phyloP scores from a whole-genome alignment of 2,329 filamentous ascomycete species.

The Botrytis elliptica region DNA sequence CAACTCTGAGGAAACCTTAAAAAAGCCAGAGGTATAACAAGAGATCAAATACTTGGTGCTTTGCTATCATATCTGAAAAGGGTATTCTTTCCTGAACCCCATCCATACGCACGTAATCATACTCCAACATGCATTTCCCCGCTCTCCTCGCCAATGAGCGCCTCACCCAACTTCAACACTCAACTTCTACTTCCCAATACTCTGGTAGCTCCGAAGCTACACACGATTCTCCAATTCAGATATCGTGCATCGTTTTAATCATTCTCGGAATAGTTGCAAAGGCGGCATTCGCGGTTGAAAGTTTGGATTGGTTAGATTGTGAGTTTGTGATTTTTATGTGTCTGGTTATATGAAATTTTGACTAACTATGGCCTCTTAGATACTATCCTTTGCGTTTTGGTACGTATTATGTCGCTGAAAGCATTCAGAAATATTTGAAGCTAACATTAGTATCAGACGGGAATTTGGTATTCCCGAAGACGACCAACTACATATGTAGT shows the following conservation, averaged over 20 bases:
- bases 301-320: constrained; percentile 12
- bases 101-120: not conserved
- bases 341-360: not conserved
- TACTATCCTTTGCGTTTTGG: constrained; percentile 1
- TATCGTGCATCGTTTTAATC: not conserved
- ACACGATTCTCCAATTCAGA: not conserved
- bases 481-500: constrained; percentile 12
- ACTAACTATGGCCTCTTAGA: not conserved
- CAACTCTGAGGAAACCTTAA: not conserved
- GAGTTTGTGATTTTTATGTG: not conserved
- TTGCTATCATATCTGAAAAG: not conserved
- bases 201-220: not conserved
- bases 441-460: not conserved
- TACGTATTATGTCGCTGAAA: not conserved
- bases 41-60: not conserved
- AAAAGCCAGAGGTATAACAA: not conserved
- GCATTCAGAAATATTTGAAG: not conserved
- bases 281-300: not conserved
- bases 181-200: not conserved
- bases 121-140: constrained; percentile 12
- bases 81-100: not conserved
- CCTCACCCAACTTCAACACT: not conserved
- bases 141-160: constrained; percentile 5
- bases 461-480: constrained; percentile 13
- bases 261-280: not conserved